Base-by-base conservation (phyloP, 2,329 filamentous ascomycete species). In the Phoma sp. region DNA sequence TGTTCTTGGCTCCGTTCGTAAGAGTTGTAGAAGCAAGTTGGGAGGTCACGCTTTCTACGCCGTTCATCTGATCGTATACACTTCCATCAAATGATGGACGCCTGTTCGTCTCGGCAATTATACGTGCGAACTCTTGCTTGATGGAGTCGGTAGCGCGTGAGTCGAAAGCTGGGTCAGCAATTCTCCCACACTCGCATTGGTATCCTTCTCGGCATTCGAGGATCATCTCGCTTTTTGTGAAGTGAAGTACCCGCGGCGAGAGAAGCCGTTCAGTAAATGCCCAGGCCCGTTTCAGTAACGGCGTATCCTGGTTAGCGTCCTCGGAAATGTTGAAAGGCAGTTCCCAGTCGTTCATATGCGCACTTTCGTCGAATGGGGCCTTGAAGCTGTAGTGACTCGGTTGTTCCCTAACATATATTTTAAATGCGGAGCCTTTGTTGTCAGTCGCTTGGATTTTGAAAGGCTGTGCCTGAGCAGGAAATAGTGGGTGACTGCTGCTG, bases 351-450 rank as follows among this genome's bases (percentile, higher is more conserved):
- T 72, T 73, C 67, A 74, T 71, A 34, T 73, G 68, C 11, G 68
- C 64, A 7, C 64, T 61, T 47, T 66, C 66, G 42, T 70, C 66
- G 47, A 72, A 74, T 12, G 69, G 59, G 15, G 68, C 68, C 45
- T 73, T 73, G 62, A 74, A 73, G 47, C 69, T 72, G 50, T 74
- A 72, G 29, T 74, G 72, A 14, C 59, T 67, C 5, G 71, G 70
- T 29, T 74, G 72, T 50, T 74, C 71, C 18, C 72, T 63, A 7
- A 73, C 68, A 25, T 70, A 71, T 15, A 73, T 63, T 42, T 66
- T 68, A 29, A 64, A 61, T 11, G 68, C 52, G 2, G 67, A 71
- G 3, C 70, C 70, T 53, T 67, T 70, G 49, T 60, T 68, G 38
- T 74, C 72, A 10, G 65, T 69, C 15, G 65, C 67, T 46, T 73